These are phyloP conservation scores for Albatrellus sp. DNA, from an alignment of 1,284 basidiomycete species.

Conservation along the genomic window DNA sequence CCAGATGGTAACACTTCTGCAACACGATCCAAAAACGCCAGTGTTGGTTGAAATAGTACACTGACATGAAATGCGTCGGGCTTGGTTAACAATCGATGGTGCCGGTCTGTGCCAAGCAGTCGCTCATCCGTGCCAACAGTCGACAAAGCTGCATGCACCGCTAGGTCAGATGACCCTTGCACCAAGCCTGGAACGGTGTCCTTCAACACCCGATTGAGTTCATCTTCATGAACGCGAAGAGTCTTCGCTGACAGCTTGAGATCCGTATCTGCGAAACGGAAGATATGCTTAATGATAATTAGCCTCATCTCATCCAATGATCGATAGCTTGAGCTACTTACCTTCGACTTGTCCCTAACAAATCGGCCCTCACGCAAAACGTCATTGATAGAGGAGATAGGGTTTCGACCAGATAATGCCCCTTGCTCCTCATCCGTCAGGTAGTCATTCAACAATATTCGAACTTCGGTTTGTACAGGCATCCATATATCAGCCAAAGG, in stretches of 20 bases:
- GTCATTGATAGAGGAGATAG: constrained; percentile 90
- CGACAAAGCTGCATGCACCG: constrained; percentile 48
- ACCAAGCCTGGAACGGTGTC: constrained; percentile 93
- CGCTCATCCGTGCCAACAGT: constrained; percentile 60
- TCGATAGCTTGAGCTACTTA: constrained; percentile 21
- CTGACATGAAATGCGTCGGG: constrained; percentile 94
- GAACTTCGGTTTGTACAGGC: constrained; percentile 83
- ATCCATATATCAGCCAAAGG: constrained; percentile 87
- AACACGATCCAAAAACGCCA: constrained; percentile 73
- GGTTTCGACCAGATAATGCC: constrained; percentile 66
- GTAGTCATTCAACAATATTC: constrained; percentile 83
- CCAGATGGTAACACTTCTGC: constrained; percentile 66
- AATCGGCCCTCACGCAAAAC: constrained; percentile 79
- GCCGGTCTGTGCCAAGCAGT: constrained; percentile 55
- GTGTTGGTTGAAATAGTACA: constrained; percentile 86
- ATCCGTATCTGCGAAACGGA: constrained; percentile 87
- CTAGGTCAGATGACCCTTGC: constrained; percentile 49
- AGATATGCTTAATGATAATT: constrained; percentile 48
- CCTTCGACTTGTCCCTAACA: constrained; percentile 69
- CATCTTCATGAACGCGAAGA: constrained; percentile 74
- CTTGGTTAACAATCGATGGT: constrained; percentile 78
- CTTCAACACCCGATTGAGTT: constrained; percentile 73
- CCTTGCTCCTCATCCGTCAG: constrained; percentile 82
- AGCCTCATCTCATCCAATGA: background rate
- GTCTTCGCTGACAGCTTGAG: constrained; percentile 54